Evolutionary conservation across 345 rosid genomes (phyloP).

Genomic region (Melaleuca alternifolia): DNA sequence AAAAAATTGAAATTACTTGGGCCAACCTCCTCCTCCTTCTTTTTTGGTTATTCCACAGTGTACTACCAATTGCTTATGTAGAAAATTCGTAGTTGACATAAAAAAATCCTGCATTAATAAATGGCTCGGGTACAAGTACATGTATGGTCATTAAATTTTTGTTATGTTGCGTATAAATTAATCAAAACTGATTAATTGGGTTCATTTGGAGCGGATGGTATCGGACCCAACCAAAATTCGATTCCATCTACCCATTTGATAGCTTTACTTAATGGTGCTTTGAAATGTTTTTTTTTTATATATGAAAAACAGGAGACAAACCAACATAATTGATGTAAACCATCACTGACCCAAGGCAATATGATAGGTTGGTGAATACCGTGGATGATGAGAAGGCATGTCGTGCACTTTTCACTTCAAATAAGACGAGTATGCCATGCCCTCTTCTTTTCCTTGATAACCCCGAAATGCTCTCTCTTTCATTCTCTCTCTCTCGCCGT

Average conservation of each 20-base stretch:
- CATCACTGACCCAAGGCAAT: neutral
- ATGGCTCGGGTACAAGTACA: too few species aligned
- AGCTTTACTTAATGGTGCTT: neutral
- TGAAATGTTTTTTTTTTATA: neutral
- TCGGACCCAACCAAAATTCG: neutral
- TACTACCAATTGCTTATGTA: neutral
- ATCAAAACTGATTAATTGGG: neutral
- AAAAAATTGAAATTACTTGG: neutral
- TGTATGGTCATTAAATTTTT: neutral
- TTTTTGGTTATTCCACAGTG: neutral
- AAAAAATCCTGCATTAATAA: neutral
- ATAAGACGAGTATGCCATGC: neutral
- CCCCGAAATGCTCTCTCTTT: neutral
- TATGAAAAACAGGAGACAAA: neutral
- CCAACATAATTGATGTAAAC: neutral
- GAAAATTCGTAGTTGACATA: neutral
- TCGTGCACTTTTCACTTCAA: neutral
- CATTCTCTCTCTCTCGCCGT: neutral
- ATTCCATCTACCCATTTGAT: accelerated
- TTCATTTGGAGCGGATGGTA: neutral
- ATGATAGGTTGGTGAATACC: neutral
- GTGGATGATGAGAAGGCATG: neutral
- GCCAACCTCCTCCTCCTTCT: neutral
- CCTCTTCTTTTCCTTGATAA: neutral
- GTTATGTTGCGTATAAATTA: neutral